phyloP scores from a whole-genome alignment of 805 yeast species.

The Danielia oregonensis region DNA sequence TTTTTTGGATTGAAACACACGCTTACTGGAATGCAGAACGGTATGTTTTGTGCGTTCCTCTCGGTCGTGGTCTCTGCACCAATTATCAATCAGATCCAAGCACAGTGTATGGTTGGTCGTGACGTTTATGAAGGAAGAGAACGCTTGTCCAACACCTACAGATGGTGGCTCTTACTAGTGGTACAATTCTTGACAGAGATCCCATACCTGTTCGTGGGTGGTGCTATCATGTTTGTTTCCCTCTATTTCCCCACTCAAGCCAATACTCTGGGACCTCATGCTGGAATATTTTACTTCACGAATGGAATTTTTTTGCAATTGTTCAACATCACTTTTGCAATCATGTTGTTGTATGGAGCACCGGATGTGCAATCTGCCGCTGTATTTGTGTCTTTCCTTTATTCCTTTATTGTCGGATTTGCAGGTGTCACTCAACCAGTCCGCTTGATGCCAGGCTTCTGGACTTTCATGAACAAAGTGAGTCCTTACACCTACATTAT shows the following conservation, averaged over 20 bases:
- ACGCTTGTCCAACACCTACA: slow-evolving; percentile 40
- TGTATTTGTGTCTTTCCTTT: slow-evolving; percentile 16
- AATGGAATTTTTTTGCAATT: slow-evolving; percentile 14
- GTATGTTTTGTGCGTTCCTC: slow-evolving; percentile 49
- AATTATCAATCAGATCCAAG: slow-evolving; percentile 37
- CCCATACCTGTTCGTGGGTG: slow-evolving; percentile 43
- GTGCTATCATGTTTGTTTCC: slow-evolving; percentile 60
- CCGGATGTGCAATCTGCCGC: no score
- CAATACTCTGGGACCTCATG: no score
- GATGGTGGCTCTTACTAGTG: slow-evolving; percentile 39
- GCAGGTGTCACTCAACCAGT: slow-evolving; percentile 19
- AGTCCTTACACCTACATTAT: slow-evolving; percentile 69
- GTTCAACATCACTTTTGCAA: slow-evolving; percentile 31
- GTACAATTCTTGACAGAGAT: slow-evolving; percentile 44
- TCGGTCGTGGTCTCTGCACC: slow-evolving; percentile 36
- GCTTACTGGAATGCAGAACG: slow-evolving; percentile 64
- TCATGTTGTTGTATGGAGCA: slow-evolving; percentile 38
- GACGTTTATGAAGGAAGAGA: slow-evolving; percentile 47
- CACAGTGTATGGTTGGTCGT: slow-evolving; percentile 42
- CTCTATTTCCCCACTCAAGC: slow-evolving; percentile 55
- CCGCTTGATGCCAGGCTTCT: slow-evolving; percentile 67
- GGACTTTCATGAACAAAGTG: slow-evolving; percentile 78
- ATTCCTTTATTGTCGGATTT: slow-evolving; percentile 21
- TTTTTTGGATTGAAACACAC: slow-evolving; percentile 63
- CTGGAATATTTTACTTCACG: no score